These are phyloP conservation scores for Cyathus striatus DNA, from an alignment of 768 basidiomycete species.

Conservation along the genomic window DNA sequence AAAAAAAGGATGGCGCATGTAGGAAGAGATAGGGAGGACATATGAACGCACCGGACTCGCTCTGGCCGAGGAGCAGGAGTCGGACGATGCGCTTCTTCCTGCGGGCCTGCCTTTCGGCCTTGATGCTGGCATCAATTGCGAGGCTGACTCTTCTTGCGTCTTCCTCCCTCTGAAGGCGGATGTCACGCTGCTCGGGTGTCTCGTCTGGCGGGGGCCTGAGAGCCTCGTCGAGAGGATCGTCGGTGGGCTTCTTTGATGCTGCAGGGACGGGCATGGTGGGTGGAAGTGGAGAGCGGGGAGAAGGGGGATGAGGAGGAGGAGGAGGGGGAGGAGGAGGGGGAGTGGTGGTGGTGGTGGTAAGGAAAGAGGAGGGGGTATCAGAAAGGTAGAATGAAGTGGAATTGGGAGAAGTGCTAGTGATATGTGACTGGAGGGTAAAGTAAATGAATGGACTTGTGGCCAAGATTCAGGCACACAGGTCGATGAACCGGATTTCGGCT, in stretches of 20 bases:
- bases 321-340: too few relatives aligned
- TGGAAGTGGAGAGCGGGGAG: slow-evolving; percentile 12
- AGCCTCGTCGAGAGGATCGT: slow-evolving; percentile 64
- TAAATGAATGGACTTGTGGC: too few relatives aligned
- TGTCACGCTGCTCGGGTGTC: slow-evolving; percentile 48
- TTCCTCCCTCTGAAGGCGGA: slow-evolving; percentile 56
- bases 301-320: too few relatives aligned
- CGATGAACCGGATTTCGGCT: too few relatives aligned
- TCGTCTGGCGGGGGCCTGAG: slow-evolving; percentile 68
- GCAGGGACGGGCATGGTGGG: slow-evolving; percentile 29
- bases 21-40: slow-evolving; percentile 3
- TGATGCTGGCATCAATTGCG: slow-evolving; percentile 73
- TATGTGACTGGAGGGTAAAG: too few relatives aligned
- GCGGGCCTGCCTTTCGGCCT: slow-evolving; percentile 52
- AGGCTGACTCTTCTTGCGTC: slow-evolving; percentile 61
- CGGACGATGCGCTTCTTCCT: slow-evolving; percentile 69
- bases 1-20: too few relatives aligned
- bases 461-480: too few relatives aligned
- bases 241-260: slow-evolving; percentile 10
- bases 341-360: too few relatives aligned
- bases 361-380: too few relatives aligned
- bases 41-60: slow-evolving; percentile 63
- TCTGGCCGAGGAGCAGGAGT: slow-evolving; percentile 74
- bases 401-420: too few relatives aligned
- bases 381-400: too few relatives aligned